A percentile compares a stretch with the other conserved stretches of the same genome.
These are phyloP conservation scores for Sporothrix pseudoabietina DNA, from an alignment of 2,329 filamentous ascomycete species.

Conservation along the genomic window DNA sequence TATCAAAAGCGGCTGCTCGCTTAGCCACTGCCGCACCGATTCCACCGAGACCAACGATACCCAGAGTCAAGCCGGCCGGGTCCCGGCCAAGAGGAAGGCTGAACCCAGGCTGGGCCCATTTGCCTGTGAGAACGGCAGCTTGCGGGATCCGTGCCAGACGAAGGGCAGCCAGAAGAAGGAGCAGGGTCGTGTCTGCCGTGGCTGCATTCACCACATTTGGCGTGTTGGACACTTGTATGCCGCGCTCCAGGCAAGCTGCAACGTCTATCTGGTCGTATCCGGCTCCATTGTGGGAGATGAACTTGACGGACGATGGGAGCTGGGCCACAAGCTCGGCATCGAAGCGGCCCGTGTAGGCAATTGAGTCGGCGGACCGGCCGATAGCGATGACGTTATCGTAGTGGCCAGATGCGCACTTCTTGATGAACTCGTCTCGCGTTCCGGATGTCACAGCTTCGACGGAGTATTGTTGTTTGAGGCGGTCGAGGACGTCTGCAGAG, in stretches of 20 bases:
- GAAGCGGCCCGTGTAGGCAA: slow-evolving; percentile 15
- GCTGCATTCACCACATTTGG: slow-evolving; percentile 69
- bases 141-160: slow-evolving; percentile 58
- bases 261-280: slow-evolving; percentile 74
- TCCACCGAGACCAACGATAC: slow-evolving; percentile 62
- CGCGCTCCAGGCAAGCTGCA: slow-evolving; percentile 59
- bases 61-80: slow-evolving; percentile 63
- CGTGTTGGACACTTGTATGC: slow-evolving; percentile 66
- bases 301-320: slow-evolving; percentile 39
- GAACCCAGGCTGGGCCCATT: slow-evolving; percentile 47
- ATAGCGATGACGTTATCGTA: slow-evolving; percentile 26
- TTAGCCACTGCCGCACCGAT: slow-evolving; percentile 47
- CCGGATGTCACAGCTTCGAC: slow-evolving; percentile 56
- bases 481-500: slow-evolving; percentile 36
- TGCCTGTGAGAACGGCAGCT: not conserved
- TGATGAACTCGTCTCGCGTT: slow-evolving; percentile 14
- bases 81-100: slow-evolving; percentile 57
- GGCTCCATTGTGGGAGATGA: slow-evolving; percentile 30
- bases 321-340: slow-evolving; percentile 14
- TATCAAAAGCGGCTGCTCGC: slow-evolving; percentile 53
- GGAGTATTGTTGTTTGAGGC: slow-evolving; percentile 50
- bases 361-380: not conserved
- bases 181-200: slow-evolving; percentile 71
- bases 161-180: slow-evolving; percentile 70
- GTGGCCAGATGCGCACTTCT: not conserved